A percentile compares a stretch with the other conserved stretches of the same genome.
Conservation (phyloP, 768 basidiomycete genomes). For the Naganishia vishniacii region DNA sequence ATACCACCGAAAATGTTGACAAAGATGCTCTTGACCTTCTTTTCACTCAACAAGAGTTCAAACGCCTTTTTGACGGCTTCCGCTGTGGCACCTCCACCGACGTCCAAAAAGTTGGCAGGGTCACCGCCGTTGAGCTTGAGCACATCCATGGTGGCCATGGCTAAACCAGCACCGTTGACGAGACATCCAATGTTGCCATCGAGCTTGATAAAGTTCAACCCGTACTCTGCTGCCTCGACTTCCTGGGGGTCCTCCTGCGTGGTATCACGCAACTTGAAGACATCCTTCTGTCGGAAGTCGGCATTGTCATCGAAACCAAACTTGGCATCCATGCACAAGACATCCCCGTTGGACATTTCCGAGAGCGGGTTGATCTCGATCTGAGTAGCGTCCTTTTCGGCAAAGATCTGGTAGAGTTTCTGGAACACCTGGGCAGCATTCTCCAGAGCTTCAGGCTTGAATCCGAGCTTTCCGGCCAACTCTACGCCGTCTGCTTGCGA, state of each 20-base stretch:
- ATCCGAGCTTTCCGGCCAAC: slow-evolving; percentile 85
- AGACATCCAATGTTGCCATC: slow-evolving; percentile 95
- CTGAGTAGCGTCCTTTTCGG: slow-evolving; percentile 97
- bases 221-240: slow-evolving; percentile 92
- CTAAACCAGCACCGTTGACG: slow-evolving; percentile 96
- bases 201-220: slow-evolving; percentile 97
- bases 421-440: slow-evolving; percentile 91
- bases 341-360: slow-evolving; percentile 79
- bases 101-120: slow-evolving; percentile 97
- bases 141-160: slow-evolving; percentile 99
- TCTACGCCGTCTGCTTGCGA: slow-evolving; percentile 64
- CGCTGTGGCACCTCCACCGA: slow-evolving; percentile 95
- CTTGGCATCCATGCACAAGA: slow-evolving; percentile 99
- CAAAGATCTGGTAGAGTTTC: slow-evolving; percentile 92
- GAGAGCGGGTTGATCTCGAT: slow-evolving; percentile 99
- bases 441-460: slow-evolving; percentile 66
- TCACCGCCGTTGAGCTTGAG: slow-evolving; percentile 86
- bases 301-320: slow-evolving; percentile 99
- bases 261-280: slow-evolving; percentile 82
- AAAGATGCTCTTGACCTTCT: slow-evolving; percentile 94
- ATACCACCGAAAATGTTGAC: slow-evolving; percentile 76
- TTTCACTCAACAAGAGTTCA: slow-evolving; percentile 82
- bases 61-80: slow-evolving; percentile 99
- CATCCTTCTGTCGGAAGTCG: slow-evolving; percentile 88
- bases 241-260: slow-evolving; percentile 96